These are phyloP conservation scores for Brassica nigra DNA, from an alignment of 345 rosid species.

Conservation along the genomic window DNA sequence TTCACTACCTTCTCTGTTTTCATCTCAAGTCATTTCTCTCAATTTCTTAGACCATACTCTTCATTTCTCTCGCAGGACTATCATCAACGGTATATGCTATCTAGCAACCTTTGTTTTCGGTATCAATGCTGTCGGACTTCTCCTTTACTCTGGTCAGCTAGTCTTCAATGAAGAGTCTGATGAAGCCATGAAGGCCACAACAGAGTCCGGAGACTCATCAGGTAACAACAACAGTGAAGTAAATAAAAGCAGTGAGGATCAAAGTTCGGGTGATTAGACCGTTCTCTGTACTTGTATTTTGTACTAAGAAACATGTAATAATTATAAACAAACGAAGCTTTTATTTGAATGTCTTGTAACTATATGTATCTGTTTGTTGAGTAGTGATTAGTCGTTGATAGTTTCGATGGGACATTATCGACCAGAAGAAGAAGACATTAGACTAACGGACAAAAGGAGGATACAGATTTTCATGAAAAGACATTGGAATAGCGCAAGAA, in stretches of 20 bases:
- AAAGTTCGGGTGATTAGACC: constrained; percentile 50
- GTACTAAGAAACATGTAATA: constrained; percentile 27
- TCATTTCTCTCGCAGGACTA: constrained; percentile 56
- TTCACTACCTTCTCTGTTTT: constrained; percentile 17
- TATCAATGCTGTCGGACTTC: constrained; percentile 71
- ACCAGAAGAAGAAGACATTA: constrained; percentile 28
- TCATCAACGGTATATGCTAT: constrained; percentile 84
- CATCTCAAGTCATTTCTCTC: constrained; percentile 4
- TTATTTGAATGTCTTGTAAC: not conserved
- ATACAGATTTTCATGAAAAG: constrained; percentile 24
- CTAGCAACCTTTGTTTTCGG: constrained; percentile 95
- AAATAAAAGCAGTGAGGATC: constrained; percentile 47
- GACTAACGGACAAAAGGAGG: constrained; percentile 32
- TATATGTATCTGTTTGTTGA: constrained; percentile 25
- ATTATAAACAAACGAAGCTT: not conserved
- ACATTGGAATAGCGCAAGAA: constrained; percentile 25
- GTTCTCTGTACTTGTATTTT: not conserved
- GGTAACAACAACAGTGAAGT: constrained; percentile 38
- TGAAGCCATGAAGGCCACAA: constrained; percentile 51
- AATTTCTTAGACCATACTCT: constrained; percentile 11
- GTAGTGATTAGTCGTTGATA: constrained; percentile 26
- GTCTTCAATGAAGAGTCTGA: constrained; percentile 41
- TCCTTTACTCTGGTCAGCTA: constrained; percentile 80
- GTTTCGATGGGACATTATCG: constrained; percentile 38
- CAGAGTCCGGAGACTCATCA: constrained; percentile 34